Percentiles rank a stretch among this genome's conserved stretches.
phyloP scores from a whole-genome alignment of 163 green algal genomes.

The Scenedesmus sp. region DNA sequence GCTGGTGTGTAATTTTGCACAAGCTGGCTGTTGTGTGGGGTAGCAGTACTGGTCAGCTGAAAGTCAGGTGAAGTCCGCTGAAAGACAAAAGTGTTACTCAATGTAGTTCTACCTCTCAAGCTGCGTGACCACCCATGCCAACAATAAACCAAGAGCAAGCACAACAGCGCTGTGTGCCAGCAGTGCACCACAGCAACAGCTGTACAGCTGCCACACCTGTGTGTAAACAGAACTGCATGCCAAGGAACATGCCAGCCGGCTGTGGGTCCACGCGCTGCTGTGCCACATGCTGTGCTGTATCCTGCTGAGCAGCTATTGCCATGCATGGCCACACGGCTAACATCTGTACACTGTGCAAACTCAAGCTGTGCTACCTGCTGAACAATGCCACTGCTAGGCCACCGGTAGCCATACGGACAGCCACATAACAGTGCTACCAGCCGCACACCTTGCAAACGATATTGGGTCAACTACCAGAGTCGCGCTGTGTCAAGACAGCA shows the following conservation, averaged over 20 bases:
- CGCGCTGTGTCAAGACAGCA: too few relatives aligned
- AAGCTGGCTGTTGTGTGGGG: too few relatives aligned
- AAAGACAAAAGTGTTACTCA: too few relatives aligned
- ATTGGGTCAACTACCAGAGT: background rate
- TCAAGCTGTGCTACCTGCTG: too few relatives aligned
- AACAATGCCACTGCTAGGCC: background rate
- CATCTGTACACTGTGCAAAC: background rate
- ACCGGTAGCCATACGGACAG: too few relatives aligned
- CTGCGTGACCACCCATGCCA: too few relatives aligned
- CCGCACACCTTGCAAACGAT: background rate
- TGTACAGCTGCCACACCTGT: background rate
- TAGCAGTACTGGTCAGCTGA: too few relatives aligned
- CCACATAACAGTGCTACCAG: background rate
- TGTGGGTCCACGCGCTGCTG: background rate
- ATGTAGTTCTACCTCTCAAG: too few relatives aligned
- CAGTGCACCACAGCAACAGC: background rate
- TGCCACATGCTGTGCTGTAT: background rate
- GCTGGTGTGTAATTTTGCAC: too few relatives aligned
- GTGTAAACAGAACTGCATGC: background rate
- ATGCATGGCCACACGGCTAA: too few relatives aligned
- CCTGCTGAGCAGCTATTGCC: background rate
- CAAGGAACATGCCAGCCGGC: background rate
- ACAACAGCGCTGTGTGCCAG: background rate
- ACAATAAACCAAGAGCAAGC: background rate
- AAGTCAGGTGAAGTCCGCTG: too few relatives aligned